Base-by-base conservation (phyloP, 371 early-diverging fungal species). In the Dichotomocladium elegans region DNA sequence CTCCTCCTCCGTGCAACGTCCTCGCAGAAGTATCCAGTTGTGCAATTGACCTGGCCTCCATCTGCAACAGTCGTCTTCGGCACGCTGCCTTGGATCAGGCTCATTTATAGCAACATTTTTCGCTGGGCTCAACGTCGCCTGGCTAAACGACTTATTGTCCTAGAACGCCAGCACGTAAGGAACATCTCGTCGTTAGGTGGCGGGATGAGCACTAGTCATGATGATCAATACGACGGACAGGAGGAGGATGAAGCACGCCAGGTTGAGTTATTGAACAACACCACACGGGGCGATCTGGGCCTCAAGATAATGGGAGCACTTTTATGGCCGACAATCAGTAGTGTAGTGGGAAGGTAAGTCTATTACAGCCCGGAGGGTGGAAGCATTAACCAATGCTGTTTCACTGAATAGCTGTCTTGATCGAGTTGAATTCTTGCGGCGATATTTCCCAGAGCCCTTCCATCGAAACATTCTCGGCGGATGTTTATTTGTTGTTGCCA, bases 381-480 rank as follows among this genome's bases (percentile, higher is more conserved):
- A n/a, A n/a, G n/a, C n/a, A n/a, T n/a, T n/a, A n/a, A n/a, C n/a
- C n/a, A n/a, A 3, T 15, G 29, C 17, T 26, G 26, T 1, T 46
- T 27, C 14, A 27, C 11, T 48, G 27, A 34, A 19, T 68, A 84
- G 82, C 25, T 64, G 79, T 34, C 57, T 82, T 8, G 64, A 66
- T 27, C 68, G 71, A 34, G 65, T 79, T 43, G 60, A 77, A 26
- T 69, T 73, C 50, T 55, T 83, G 3, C 55, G 72, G 50, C 66
- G 70, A 5, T 53, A 73, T 15, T 71, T 86, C 45, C 82, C 81
- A 0, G 79, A 80, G 21, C 74, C 79, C 26, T 82, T 82, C 55
- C 81, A 82, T 47, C 68, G 86, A 15, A 82, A 77, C 55, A 46
- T 86, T 5, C 48, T 82, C 3, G 83, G 86, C 35, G 86, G 84